Conservation (phyloP, 495 filamentous ascomycete genomes). For the Chaetomium cochliodes region DNA sequence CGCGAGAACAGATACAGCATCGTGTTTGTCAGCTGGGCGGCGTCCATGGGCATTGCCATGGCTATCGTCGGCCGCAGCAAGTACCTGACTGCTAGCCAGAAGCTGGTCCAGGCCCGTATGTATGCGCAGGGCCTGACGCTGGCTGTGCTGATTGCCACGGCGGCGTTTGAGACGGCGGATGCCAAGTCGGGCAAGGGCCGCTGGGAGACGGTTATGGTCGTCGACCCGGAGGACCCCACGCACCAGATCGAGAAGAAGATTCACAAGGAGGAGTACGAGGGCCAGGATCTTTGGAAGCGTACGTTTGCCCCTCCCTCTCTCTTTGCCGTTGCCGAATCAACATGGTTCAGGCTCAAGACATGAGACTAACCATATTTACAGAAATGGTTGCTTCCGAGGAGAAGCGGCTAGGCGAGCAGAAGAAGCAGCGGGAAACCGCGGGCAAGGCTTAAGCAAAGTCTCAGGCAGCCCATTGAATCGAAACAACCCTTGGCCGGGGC, state of each 20-base stretch:
- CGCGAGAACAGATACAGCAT: constrained; percentile 86
- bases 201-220: constrained; percentile 70
- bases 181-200: constrained; percentile 70
- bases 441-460: background rate
- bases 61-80: constrained; percentile 74
- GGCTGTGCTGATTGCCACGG: constrained; percentile 80
- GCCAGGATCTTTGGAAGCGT: constrained; percentile 87
- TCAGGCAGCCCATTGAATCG: constrained; percentile 15
- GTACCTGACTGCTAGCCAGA: constrained; percentile 75
- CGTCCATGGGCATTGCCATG: constrained; percentile 74
- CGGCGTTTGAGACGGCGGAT: constrained; percentile 87
- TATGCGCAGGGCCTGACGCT: constrained; percentile 97
- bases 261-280: constrained; percentile 68
- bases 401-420: constrained; percentile 59
- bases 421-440: constrained; percentile 40
- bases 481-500: background rate
- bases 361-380: constrained; percentile 30
- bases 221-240: constrained; percentile 67
- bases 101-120: constrained; percentile 94
- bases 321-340: background rate
- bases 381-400: constrained; percentile 81
- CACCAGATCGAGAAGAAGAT: constrained; percentile 74
- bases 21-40: constrained; percentile 79
- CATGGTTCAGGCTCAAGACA: background rate
- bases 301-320: constrained; percentile 30